Evolutionary conservation across 208 protist species (phyloP).

Genomic region (Vickermania ingenoplastis): DNA sequence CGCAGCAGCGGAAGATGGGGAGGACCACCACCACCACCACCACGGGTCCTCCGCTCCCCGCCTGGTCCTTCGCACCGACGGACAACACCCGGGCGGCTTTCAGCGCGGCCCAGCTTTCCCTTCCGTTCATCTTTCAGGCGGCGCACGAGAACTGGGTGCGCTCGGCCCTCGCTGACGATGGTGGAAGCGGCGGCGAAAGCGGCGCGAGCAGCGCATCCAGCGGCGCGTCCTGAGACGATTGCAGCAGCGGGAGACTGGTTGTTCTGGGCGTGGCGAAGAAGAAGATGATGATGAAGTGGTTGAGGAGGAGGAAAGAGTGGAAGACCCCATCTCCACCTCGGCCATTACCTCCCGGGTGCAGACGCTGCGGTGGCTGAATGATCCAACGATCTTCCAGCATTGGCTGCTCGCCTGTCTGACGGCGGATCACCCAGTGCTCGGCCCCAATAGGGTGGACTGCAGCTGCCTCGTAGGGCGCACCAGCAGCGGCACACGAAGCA

Average conservation of each 20-base stretch:
- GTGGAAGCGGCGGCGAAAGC: constrained; percentile 46
- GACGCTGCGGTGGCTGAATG: constrained; percentile 21
- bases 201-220: neutral
- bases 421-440: constrained; percentile 64
- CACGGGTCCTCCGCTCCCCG: no score
- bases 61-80: constrained; percentile 18
- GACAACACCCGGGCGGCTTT: constrained; percentile 45
- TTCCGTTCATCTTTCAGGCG: constrained; percentile 71
- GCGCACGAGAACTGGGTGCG: constrained; percentile 69
- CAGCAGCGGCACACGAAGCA: no score
- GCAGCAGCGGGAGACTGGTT: no score
- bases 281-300: no score
- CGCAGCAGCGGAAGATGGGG: no score
- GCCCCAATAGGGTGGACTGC: no score
- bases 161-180: constrained; percentile 47
- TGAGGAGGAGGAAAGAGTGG: no score
- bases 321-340: neutral
- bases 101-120: constrained; percentile 68
- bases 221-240: no score
- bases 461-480: no score
- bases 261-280: no score
- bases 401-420: constrained; percentile 77
- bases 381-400: constrained; percentile 70
- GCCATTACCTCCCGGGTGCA: neutral
- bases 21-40: no score